Evolutionary conservation across 257 asterid species (phyloP).

Genomic region (Salvia rosmarinus): DNA sequence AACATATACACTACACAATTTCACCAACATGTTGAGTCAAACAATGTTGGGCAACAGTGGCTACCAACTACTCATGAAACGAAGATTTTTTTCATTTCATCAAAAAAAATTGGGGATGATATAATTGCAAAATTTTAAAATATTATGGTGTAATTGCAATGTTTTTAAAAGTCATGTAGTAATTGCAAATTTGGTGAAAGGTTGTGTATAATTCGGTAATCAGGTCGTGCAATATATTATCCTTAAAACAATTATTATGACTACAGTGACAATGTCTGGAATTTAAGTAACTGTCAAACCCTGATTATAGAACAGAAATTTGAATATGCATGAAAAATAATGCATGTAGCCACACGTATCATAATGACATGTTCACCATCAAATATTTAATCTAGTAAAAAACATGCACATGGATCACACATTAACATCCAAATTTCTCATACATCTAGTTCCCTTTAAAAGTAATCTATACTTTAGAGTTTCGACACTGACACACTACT

Average conservation of each 20-base stretch:
- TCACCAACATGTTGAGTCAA: too few species aligned
- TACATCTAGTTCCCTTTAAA: neutral
- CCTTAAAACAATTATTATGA: neutral
- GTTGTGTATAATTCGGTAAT: too few species aligned
- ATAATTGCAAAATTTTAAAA: neutral
- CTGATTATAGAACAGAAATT: constrained; percentile 9
- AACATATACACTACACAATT: too few species aligned
- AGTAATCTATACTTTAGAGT: constrained; percentile 9
- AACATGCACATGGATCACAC: constrained; percentile 8
- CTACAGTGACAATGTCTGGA: neutral
- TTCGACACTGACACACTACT: neutral
- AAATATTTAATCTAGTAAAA: neutral
- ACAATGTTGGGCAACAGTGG: too few species aligned
- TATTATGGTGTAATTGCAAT: too few species aligned
- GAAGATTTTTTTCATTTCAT: too few species aligned
- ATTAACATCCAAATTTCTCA: constrained; percentile 8
- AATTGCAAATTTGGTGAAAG: too few species aligned
- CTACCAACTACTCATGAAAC: too few species aligned
- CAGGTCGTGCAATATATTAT: too few species aligned
- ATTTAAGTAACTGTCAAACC: neutral
- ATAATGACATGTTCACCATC: constrained; percentile 3
- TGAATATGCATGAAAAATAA: neutral
- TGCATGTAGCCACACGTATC: constrained; percentile 7
- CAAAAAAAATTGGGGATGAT: too few species aligned
- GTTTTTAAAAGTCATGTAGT: too few species aligned